A percentile compares a stretch with the other conserved stretches of the same genome.
Conservation (phyloP, 768 basidiomycete genomes). For the Lactifluus pinguis region DNA sequence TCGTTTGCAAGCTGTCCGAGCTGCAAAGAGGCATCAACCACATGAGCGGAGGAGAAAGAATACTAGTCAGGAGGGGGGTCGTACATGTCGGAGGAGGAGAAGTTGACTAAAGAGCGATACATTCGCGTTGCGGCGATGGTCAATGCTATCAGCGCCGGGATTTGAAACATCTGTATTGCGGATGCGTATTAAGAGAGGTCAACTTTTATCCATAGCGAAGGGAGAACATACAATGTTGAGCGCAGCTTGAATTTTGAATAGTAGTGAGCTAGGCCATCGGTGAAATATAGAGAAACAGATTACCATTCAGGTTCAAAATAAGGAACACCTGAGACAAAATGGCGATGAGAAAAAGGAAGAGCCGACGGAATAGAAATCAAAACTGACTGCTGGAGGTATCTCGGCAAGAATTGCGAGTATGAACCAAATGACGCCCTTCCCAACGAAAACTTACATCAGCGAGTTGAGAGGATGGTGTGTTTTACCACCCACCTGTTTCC, state of each 20-base stretch:
- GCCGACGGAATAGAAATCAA: neutral
- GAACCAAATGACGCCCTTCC: constrained; percentile 2
- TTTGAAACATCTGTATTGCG: neutral
- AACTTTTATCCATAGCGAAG: neutral
- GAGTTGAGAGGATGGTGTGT: too few relatives aligned
- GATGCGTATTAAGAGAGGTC: neutral
- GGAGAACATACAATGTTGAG: neutral
- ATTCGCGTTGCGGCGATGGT: constrained; percentile 7
- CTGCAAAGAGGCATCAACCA: too few relatives aligned
- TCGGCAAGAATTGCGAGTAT: neutral
- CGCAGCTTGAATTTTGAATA: neutral
- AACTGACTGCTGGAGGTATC: neutral
- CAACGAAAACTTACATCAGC: neutral
- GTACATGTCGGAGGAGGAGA: neutral
- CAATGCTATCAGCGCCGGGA: neutral
- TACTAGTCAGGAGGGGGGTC: neutral
- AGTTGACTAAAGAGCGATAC: neutral
- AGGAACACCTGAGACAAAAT: constrained; percentile 1
- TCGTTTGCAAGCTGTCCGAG: too few relatives aligned
- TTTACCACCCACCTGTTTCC: neutral
- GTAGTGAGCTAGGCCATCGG: neutral
- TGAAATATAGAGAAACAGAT: neutral
- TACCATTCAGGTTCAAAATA: neutral
- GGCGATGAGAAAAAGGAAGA: neutral
- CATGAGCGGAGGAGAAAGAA: too few relatives aligned